Conservation (phyloP, 257 asterid genomes). For the Solanum pimpinellifolium region DNA sequence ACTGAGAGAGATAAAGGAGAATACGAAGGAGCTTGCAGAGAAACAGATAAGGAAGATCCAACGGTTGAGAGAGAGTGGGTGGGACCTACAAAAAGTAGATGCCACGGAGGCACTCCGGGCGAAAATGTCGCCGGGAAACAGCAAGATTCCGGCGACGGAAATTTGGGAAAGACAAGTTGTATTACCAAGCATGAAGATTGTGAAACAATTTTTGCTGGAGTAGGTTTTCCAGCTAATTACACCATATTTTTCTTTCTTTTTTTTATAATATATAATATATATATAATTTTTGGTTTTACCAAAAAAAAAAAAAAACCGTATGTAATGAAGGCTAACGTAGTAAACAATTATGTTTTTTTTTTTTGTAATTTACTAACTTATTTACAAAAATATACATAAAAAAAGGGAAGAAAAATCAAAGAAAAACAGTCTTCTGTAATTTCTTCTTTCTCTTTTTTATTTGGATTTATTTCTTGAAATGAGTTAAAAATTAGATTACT, state of each 20-base stretch:
- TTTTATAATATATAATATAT: too few relatives aligned
- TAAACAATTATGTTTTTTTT: too few relatives aligned
- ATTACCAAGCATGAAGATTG: slow-evolving; percentile 58
- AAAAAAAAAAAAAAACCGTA: too few relatives aligned
- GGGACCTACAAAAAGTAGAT: slow-evolving; percentile 53
- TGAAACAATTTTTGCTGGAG: slow-evolving; percentile 63
- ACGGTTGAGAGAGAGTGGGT: slow-evolving; percentile 47
- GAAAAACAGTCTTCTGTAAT: background rate
- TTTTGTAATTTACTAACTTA: background rate
- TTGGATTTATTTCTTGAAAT: background rate
- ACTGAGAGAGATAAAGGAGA: slow-evolving; percentile 38
- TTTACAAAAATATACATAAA: too few relatives aligned
- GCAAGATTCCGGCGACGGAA: slow-evolving; percentile 10
- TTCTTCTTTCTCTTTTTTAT: background rate
- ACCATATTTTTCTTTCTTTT: slow-evolving; percentile 11
- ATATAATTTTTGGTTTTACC: too few relatives aligned
- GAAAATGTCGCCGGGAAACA: slow-evolving; percentile 13
- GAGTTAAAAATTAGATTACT: too few relatives aligned
- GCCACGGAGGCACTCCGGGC: slow-evolving; percentile 41
- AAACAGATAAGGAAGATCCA: slow-evolving; percentile 45
- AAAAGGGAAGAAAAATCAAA: background rate
- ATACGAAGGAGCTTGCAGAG: slow-evolving; percentile 46
- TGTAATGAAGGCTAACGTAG: background rate
- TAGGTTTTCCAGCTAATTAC: slow-evolving; percentile 69
- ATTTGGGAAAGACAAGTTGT: slow-evolving; percentile 52